Percentiles rank a stretch among this genome's conserved stretches.
Evolutionary conservation across 305 asterid species (phyloP).

Genomic region (Ruellia speciosa): DNA sequence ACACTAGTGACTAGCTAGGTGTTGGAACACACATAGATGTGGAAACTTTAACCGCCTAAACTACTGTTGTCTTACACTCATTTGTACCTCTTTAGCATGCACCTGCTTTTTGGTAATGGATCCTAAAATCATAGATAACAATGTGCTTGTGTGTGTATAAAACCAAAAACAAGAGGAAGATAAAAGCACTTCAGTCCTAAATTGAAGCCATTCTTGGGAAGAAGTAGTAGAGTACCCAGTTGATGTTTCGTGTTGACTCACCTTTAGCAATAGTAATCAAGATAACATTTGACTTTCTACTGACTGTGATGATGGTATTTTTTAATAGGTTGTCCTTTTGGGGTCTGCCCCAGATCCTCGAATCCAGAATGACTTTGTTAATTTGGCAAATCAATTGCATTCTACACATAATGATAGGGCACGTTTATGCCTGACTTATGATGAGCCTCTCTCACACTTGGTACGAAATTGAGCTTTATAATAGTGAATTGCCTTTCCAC

Average conservation of each 20-base stretch:
- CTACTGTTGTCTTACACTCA: not conserved
- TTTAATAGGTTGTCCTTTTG: constrained; percentile 77
- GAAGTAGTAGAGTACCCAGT: not conserved
- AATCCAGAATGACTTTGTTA: constrained; percentile 80
- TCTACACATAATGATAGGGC: constrained; percentile 68
- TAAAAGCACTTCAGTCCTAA: not conserved
- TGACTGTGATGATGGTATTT: constrained; percentile 24
- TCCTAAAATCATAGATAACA: not conserved
- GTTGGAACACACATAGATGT: not conserved
- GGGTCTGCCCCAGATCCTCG: constrained; percentile 99
- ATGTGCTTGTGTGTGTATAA: not conserved
- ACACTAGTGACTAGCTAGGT: not conserved
- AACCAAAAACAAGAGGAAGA: not conserved
- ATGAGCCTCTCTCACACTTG: constrained; percentile 99
- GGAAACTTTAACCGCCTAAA: not conserved
- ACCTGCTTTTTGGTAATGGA: not conserved
- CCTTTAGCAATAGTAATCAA: not conserved
- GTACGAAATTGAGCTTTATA: constrained; percentile 34
- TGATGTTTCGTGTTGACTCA: not conserved
- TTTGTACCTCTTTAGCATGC: not conserved
- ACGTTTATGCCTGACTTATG: constrained; percentile 81
- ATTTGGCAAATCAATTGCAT: constrained; percentile 82
- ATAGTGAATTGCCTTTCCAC: constrained; percentile 13
- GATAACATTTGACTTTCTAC: constrained; percentile 3
- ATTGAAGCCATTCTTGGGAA: not conserved